A percentile compares a stretch with the other conserved stretches of the same genome.
Conservation (phyloP, 2,329 filamentous ascomycete genomes). For the Exophiala xenobiotica region DNA sequence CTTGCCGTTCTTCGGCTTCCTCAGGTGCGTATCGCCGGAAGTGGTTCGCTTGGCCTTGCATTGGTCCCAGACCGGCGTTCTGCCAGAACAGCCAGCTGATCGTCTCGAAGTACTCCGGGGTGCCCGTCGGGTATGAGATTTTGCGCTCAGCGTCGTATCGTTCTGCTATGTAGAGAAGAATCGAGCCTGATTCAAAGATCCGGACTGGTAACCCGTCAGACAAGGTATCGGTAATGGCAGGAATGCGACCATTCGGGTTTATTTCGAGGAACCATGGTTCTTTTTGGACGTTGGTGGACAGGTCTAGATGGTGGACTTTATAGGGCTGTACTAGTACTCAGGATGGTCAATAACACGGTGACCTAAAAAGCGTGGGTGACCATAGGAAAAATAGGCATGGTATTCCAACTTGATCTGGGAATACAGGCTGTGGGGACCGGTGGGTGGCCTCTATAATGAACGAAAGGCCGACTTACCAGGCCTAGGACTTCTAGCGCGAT, state of each 20-base stretch:
- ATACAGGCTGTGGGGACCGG: too few species aligned
- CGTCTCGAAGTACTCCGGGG: conserved; percentile 73
- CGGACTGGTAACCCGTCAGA: conserved; percentile 67
- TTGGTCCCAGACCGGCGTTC: conserved; percentile 67
- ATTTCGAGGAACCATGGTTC: conserved; percentile 87
- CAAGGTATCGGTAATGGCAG: conserved; percentile 72
- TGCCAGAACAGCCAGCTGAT: conserved; percentile 78
- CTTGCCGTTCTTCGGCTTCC: conserved; percentile 70
- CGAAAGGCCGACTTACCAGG: conserved; percentile 32
- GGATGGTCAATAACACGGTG: too few species aligned
- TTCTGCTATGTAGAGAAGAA: conserved; percentile 79
- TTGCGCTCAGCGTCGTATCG: conserved; percentile 84
- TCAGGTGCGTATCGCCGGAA: conserved; percentile 79
- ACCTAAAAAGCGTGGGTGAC: too few species aligned
- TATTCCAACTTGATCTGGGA: too few species aligned
- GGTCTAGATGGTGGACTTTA: neutral
- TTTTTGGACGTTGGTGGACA: conserved; percentile 57
- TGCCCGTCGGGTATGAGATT: conserved; percentile 72
- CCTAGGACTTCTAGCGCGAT: conserved; percentile 82
- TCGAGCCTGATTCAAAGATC: conserved; percentile 79
- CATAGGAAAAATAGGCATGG: too few species aligned
- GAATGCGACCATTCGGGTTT: conserved; percentile 89
- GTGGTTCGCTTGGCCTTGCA: conserved; percentile 83
- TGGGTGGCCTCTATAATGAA: too few species aligned
- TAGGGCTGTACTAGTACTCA: too few species aligned